These are phyloP conservation scores for Angophora floribunda DNA, from an alignment of 345 rosid species.

Conservation along the genomic window DNA sequence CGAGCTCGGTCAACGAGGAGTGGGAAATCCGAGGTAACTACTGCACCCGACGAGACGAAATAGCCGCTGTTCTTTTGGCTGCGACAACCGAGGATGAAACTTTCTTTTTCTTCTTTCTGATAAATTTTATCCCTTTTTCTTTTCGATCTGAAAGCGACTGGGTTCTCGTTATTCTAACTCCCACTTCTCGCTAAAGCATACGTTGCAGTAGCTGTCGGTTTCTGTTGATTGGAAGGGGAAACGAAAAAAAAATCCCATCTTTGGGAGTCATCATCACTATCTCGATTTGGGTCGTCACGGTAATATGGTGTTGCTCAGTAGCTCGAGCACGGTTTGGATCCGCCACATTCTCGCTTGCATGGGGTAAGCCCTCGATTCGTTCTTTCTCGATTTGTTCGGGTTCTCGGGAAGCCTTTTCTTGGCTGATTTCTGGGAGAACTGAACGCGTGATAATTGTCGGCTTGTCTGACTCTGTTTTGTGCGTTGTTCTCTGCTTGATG, in stretches of 20 bases:
- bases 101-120: neutral
- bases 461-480: neutral
- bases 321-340: slow-evolving; percentile 35
- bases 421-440: neutral
- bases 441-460: neutral
- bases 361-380: slow-evolving; percentile 27
- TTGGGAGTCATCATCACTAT: neutral
- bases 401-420: neutral
- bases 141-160: neutral
- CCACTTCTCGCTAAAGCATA: neutral
- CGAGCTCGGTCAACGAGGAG: neutral
- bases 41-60: neutral
- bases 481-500: neutral
- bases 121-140: neutral
- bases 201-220: neutral
- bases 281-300: neutral
- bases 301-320: slow-evolving; percentile 22
- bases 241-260: neutral
- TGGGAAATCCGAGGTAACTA: neutral
- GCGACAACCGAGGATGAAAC: neutral
- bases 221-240: neutral
- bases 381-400: neutral
- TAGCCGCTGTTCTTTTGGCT: neutral
- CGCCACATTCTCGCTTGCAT: slow-evolving; percentile 39
- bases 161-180: neutral